Conservation (phyloP, 768 basidiomycete genomes). For the Podaxis sp. region DNA sequence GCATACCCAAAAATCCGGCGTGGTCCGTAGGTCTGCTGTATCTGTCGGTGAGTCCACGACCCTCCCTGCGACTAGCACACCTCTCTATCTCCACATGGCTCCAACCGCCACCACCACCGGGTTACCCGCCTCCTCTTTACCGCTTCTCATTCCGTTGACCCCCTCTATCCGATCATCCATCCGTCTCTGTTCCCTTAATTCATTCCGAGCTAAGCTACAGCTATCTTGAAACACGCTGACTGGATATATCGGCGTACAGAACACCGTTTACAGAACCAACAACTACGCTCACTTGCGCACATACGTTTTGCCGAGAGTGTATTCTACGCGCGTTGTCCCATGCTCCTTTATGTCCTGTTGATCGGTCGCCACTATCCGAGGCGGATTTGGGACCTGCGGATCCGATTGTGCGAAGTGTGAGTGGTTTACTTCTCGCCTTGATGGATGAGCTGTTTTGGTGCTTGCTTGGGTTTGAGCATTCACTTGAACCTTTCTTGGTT, state of each 20-base stretch:
- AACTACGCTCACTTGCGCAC: constrained; percentile 72
- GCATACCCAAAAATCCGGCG: not conserved
- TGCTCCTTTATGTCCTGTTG: constrained; percentile 79
- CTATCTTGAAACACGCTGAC: not conserved
- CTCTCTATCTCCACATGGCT: not conserved
- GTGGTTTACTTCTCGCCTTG: constrained; percentile 23
- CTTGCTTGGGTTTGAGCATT: too few species aligned
- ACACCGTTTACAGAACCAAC: constrained; percentile 76
- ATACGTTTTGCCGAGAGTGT: constrained; percentile 87
- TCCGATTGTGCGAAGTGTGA: constrained; percentile 73
- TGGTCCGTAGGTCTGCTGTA: constrained; percentile 63
- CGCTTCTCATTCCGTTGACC: not conserved
- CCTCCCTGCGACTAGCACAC: not conserved
- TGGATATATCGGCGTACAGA: constrained; percentile 29
- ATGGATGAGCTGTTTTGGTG: too few species aligned
- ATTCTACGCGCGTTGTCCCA: constrained; percentile 68
- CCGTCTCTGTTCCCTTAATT: not conserved
- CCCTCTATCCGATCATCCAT: not conserved
- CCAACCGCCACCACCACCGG: not conserved
- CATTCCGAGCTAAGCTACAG: not conserved
- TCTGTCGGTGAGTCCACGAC: constrained; percentile 53
- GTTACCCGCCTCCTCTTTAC: not conserved
- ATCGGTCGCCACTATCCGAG: constrained; percentile 64
- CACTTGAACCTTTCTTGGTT: too few species aligned
- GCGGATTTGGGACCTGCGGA: constrained; percentile 67